Evolutionary conservation across 2,329 filamentous ascomycete species (phyloP).

Genomic region (Neonectria hederae): DNA sequence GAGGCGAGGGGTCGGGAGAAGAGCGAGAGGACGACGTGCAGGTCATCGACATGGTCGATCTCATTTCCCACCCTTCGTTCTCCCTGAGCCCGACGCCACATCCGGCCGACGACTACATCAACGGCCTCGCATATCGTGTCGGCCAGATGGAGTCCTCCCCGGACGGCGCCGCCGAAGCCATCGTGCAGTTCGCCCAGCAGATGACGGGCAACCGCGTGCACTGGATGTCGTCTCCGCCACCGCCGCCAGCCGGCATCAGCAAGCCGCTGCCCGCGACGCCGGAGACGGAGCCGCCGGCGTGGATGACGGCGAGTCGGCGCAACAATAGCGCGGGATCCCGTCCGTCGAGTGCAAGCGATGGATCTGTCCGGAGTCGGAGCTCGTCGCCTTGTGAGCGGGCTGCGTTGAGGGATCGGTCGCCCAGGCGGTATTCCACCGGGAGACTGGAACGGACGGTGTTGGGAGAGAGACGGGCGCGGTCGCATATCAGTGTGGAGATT

Average conservation of each 20-base stretch:
- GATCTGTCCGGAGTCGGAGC: background rate
- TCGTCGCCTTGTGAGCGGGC: background rate
- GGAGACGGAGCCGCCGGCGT: constrained; percentile 37
- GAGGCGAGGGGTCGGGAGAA: constrained; percentile 5
- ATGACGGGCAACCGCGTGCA: constrained; percentile 11
- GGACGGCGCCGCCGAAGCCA: constrained; percentile 39
- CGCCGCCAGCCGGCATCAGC: constrained; percentile 17
- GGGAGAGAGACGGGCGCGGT: background rate
- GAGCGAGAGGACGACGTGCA: constrained; percentile 3
- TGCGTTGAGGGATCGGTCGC: background rate
- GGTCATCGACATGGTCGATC: constrained; percentile 32
- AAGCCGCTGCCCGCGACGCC: constrained; percentile 47
- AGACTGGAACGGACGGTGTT: background rate
- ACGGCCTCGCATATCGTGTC: constrained; percentile 47
- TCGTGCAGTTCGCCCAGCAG: constrained; percentile 40
- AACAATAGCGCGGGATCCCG: background rate
- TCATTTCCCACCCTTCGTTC: constrained; percentile 26
- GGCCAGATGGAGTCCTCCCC: constrained; percentile 44
- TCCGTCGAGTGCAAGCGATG: background rate
- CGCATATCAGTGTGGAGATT: background rate
- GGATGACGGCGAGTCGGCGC: constrained; percentile 16
- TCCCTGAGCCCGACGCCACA: constrained; percentile 17
- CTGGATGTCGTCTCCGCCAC: constrained; percentile 4
- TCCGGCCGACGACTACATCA: constrained; percentile 29
- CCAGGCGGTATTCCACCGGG: background rate